These are phyloP conservation scores for Mucor velutinosus DNA, from an alignment of 371 early-diverging fungal genomes.

Conservation along the genomic window DNA sequence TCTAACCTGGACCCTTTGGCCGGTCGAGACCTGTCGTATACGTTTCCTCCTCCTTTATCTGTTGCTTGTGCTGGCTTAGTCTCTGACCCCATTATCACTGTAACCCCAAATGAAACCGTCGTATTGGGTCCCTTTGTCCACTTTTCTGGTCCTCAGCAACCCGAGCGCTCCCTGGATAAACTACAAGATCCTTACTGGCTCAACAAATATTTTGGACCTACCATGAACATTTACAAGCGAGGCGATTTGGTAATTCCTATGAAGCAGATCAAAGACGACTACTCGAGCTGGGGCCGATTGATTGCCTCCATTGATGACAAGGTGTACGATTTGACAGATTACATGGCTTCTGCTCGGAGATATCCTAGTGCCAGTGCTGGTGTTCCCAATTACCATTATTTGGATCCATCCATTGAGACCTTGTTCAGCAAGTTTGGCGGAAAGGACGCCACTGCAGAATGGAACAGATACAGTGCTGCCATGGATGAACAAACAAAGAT, in stretches of 20 bases:
- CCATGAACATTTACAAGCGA: constrained; percentile 41
- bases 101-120: constrained; percentile 46
- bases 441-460: constrained; percentile 39
- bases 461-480: constrained; percentile 50
- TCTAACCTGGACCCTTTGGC: constrained; percentile 53
- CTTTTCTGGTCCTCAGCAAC: constrained; percentile 32
- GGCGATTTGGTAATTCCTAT: constrained; percentile 34
- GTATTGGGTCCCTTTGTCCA: constrained; percentile 43
- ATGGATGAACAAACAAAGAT: constrained; percentile 28
- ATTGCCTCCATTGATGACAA: constrained; percentile 64
- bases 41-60: constrained; percentile 59
- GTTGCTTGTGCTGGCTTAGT: constrained; percentile 59
- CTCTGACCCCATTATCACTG: constrained; percentile 29
- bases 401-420: constrained; percentile 35
- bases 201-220: constrained; percentile 39
- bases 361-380: constrained; percentile 28
- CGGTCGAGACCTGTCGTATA: constrained; percentile 60
- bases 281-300: constrained; percentile 32
- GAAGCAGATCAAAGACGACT: constrained; percentile 34
- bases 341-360: constrained; percentile 43
- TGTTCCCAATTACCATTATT: constrained; percentile 39
- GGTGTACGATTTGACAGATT: constrained; percentile 64
- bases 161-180: constrained; percentile 26
- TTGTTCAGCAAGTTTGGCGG: constrained; percentile 47
- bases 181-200: constrained; percentile 48